Evolutionary conservation across 805 yeast species (phyloP), one percentile per base, ranked within the genome.

Genomic region (Saccharomycopsis oosterbeekiorum): DNA sequence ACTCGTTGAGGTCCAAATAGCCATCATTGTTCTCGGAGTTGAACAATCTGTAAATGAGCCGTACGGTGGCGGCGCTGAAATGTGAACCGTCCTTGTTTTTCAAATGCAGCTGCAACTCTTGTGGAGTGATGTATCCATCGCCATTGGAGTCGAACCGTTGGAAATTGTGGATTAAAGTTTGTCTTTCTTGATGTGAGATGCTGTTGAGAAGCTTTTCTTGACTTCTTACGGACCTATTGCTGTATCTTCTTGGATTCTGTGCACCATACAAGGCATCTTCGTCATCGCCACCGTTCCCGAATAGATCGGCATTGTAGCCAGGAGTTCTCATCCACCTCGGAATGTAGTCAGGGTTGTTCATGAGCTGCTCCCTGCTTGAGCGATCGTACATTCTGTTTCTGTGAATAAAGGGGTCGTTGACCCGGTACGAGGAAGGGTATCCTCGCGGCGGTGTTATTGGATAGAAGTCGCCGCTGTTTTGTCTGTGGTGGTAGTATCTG

Each of bases 81-180:
- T 77, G 75, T 2, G 89, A 78, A 60, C 83, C 83, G 69, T 85
- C 89, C 60, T 84, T 82, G 68, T 86, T 86, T 24, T 80, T 75
- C 58, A 86, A 73, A 1, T 88, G 88, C 50, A 72, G 70, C 6
- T 84, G 77, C 50, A 86, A 75, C 71, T 86, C 92, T 12, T 71
- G 21, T 5, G 65, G 60, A 21, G 62, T 14, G 37, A 64, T 56
- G 2, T 34, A 9, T 2, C 65, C 64, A 57, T 55, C 42, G 8
- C 66, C 65, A 42, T 59, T 53, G 26, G n/a, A 36, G 36, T 64
- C 66, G 59, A 62, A 60, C 14, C 21, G 12, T 15, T 29, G 57
- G 50, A 64, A 64, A 15, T 60, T 55, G 4, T 29, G 21, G 19
- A 58, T 19, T 39, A 62, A 43, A 21, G 53, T 56, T 8, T 26